Base-by-base conservation (phyloP, 768 basidiomycete genomes). In the Stropharia rugosoannulata region DNA sequence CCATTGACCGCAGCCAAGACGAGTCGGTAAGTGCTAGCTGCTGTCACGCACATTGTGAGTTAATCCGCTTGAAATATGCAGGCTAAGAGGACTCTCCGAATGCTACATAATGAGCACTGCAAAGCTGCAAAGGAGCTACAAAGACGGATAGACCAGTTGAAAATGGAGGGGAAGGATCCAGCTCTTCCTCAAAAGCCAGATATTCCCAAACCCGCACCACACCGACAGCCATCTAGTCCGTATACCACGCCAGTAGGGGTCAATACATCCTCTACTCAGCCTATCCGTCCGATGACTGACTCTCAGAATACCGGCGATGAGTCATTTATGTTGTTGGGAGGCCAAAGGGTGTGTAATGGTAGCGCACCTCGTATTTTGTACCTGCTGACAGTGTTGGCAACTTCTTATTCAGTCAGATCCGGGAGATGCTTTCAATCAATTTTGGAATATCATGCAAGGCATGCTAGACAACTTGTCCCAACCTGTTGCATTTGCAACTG, bases 391-490 rank as follows among this genome's bases (percentile, higher is more conserved):
- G 2, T 25, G 39, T 51, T 55, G 41, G 39, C 46, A 18, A 16
- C 15, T 22, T 27, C 8, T 22, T 37, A 46, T 54, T 8, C 58
- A 89, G 88, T 86, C 86, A 56, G 92, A 94, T 64, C 86, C 90
- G 2, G 84, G 87, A 4, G 92, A 94, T 64, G 86, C 90, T 4
- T 94, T 94, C 74, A 91, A 92, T 65, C 82, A 90, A 62, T 94
- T 93, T 65, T 94, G 92, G 92, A 85, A 81, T 61, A 89, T 89
- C 47, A 87, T 93, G 76, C 90, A 93, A 69, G 89, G 86, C 39
- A 87, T 92, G 83, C 70, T 93, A 44, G 90, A 93, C 62, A 88
- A 91, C 62, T 77, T 94, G n/a, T 87, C 89, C 4, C 89, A 91
- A 62, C 87, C 88, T 4, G 84, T 90, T 8, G 92, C 92, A 13